Evolutionary conservation across 75 land plant genomes (phyloP), one percentile per base, ranked within the genome.

Genomic region (Chamaecyparis obtusa): DNA sequence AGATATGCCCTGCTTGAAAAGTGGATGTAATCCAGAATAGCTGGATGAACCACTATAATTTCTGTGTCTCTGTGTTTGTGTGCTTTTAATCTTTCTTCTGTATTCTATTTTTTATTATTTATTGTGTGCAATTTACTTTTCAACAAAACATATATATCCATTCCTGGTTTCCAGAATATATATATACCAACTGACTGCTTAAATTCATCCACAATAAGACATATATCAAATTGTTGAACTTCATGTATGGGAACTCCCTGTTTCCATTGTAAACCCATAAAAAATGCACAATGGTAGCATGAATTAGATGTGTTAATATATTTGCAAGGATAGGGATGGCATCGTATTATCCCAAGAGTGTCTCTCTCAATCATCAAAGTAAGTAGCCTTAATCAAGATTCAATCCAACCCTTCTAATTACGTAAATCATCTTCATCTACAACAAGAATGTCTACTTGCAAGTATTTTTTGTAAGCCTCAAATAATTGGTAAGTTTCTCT

Each of bases 391-490:
- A 98, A 87, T 4, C 99, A 92, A 21, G 99, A 98, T 87, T 98
- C 99, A 54, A 97, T 97, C 99, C 99, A 98, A 1, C 99, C 99
- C 87, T 92, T 97, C 99, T 99, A 98, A 76, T 89, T 44, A 0
- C 91, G 92, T 86, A 96, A 87, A 89, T 97, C 99, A 90, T 97
- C 95, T 77, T 88, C 88, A 90, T 97, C 95, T 14, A 91, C 93
- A 35, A 97, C 99, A 71, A 92, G 82, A 57, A 98, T 92, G 86
- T 98, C 99, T 84, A 98, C 93, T 88, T 95, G 97, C 51, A 98
- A 87, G 83, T 95, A 98, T 83, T 98, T 98, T 84, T 92, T 95
- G 89, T 98, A 98, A 32, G 92, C 86, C 83, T 95, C 95, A 72
- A 96, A 96, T 84, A 96, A 94, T 95, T 13, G 92, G 96, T 95